Conservation (phyloP, 2,329 filamentous ascomycete genomes). For the Ascosphaera pollenicola region DNA sequence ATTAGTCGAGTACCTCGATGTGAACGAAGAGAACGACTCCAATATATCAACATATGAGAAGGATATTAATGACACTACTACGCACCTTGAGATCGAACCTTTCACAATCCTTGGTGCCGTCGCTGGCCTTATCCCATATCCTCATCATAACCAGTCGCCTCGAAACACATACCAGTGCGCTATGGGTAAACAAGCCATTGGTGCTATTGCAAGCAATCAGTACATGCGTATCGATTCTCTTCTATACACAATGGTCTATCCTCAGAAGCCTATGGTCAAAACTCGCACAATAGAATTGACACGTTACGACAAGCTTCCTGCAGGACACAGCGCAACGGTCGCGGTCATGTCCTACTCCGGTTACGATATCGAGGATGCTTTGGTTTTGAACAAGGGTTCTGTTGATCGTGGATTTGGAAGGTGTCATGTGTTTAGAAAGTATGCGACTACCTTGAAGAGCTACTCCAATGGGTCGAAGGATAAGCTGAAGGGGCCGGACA, state of each 20-base stretch:
- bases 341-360: constrained; percentile 99
- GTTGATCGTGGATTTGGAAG: constrained; percentile 87
- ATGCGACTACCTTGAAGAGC: constrained; percentile 63
- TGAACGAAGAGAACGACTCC: constrained; percentile 95
- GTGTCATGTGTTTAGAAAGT: constrained; percentile 96
- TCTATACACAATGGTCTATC: constrained; percentile 91
- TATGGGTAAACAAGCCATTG: constrained; percentile 99
- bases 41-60: constrained; percentile 79
- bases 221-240: constrained; percentile 93
- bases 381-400: constrained; percentile 91
- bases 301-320: constrained; percentile 91
- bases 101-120: constrained; percentile 94
- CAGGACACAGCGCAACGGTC: constrained; percentile 89
- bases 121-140: constrained; percentile 88
- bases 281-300: constrained; percentile 91
- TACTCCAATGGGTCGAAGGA: constrained; percentile 62
- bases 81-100: constrained; percentile 92
- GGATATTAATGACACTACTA: constrained; percentile 62
- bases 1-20: constrained; percentile 87
- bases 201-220: constrained; percentile 94
- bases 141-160: constrained; percentile 96
- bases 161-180: constrained; percentile 98
- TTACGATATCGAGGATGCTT: constrained; percentile 96
- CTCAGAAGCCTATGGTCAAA: constrained; percentile 93
- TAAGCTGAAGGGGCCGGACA: constrained; percentile 37